These are phyloP conservation scores for Citrus unshiu DNA, from an alignment of 345 rosid species.

Conservation along the genomic window DNA sequence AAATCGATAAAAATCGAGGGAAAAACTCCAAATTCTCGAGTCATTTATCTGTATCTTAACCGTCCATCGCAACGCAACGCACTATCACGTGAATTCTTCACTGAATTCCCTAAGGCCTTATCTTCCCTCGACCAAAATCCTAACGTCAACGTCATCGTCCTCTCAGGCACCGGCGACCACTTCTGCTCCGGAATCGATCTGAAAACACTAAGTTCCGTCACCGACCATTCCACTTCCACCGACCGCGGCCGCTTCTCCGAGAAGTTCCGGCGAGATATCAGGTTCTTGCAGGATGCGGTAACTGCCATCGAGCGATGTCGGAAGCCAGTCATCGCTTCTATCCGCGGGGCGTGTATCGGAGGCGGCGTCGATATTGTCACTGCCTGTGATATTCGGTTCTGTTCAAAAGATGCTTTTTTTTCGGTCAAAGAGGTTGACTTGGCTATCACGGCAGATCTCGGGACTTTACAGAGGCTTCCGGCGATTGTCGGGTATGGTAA, in stretches of 20 bases:
- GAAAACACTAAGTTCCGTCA: conserved; percentile 24
- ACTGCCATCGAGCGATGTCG: conserved; percentile 78
- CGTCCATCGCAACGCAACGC: conserved; percentile 64
- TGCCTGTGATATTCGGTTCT: conserved; percentile 78
- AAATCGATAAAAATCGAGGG: conserved; percentile 44
- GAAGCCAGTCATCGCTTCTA: conserved; percentile 70
- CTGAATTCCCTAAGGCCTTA: conserved; percentile 66
- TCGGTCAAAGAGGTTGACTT: conserved; percentile 80
- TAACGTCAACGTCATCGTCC: conserved; percentile 42
- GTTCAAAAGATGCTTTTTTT: conserved; percentile 60
- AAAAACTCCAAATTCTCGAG: conserved; percentile 34
- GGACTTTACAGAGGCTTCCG: conserved; percentile 84
- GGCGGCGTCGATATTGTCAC: conserved; percentile 64
- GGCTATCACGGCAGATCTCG: conserved; percentile 78
- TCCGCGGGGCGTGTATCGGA: conserved; percentile 81
- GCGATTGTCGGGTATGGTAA: conserved; percentile 62
- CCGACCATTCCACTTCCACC: conserved; percentile 14
- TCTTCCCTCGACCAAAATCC: conserved; percentile 60
- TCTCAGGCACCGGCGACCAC: conserved; percentile 66
- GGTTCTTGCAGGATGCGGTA: conserved; percentile 60
- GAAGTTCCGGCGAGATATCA: conserved; percentile 50
- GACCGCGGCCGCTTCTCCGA: conserved; percentile 56
- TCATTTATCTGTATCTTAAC: conserved; percentile 53
- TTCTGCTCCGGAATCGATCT: conserved; percentile 87
- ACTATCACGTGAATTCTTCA: conserved; percentile 56